These are phyloP conservation scores for Fistulinella cinereoalba DNA, from an alignment of 1,284 basidiomycete genomes.

Conservation along the genomic window DNA sequence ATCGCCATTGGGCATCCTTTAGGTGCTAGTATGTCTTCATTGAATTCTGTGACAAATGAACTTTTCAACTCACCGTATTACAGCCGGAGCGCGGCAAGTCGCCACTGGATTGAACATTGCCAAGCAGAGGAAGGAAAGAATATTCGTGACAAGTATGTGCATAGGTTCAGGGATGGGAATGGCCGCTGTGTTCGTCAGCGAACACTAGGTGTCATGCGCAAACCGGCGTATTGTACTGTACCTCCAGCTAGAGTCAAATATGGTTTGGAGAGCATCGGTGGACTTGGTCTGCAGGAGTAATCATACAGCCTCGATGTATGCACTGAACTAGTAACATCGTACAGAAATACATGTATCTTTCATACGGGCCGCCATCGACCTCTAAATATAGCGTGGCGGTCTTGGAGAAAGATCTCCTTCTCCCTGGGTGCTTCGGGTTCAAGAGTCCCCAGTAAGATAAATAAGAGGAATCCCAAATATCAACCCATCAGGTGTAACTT, in stretches of 20 bases:
- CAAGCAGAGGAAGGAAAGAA: constrained; percentile 69
- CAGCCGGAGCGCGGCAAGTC: constrained; percentile 85
- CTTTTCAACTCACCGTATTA: constrained; percentile 6
- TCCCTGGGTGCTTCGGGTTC: constrained; percentile 50
- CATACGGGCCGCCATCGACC: constrained; percentile 36
- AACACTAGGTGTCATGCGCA: constrained; percentile 47
- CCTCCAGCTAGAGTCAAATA: not conserved
- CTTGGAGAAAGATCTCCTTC: constrained; percentile 47
- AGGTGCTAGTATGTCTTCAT: constrained; percentile 61
- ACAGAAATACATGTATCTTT: constrained; percentile 26
- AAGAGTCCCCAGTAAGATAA: constrained; percentile 43
- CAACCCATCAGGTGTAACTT: constrained; percentile 67
- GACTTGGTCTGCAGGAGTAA: too few relatives aligned
- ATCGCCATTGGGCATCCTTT: constrained; percentile 88
- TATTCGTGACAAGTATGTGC: constrained; percentile 94
- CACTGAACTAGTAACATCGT: too few relatives aligned
- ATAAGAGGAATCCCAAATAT: constrained; percentile 62
- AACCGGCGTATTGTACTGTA: not conserved
- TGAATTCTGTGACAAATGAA: constrained; percentile 2
- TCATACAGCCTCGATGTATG: too few relatives aligned
- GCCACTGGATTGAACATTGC: constrained; percentile 83
- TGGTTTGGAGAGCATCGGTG: too few relatives aligned
- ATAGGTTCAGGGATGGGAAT: constrained; percentile 92
- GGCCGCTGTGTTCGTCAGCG: constrained; percentile 79
- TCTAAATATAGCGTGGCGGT: constrained; percentile 36